A percentile compares a stretch with the other conserved stretches of the same genome.
Conservation (phyloP, 208 protist species). For the Herpetomonas samuelpessoai region DNA sequence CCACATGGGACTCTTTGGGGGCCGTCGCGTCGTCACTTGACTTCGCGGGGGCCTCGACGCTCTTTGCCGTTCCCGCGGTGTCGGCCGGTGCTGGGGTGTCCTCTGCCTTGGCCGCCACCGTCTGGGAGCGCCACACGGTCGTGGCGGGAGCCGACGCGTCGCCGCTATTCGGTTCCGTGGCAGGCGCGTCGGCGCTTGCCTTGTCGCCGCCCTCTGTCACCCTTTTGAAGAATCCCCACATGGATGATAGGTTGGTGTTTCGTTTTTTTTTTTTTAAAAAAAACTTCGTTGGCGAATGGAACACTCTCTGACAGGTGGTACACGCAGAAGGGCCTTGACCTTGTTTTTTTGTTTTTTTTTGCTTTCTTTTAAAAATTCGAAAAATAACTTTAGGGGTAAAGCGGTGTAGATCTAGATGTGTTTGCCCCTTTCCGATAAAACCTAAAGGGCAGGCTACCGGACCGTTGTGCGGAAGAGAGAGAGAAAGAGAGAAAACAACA, state of each 20-base stretch:
- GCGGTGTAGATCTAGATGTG: not conserved
- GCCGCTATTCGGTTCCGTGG: not conserved
- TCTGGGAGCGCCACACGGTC: not conserved
- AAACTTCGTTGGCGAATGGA: too few relatives aligned
- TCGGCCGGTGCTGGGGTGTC: too few relatives aligned
- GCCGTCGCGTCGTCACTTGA: too few relatives aligned
- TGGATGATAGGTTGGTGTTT: too few relatives aligned
- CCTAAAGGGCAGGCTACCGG: not conserved
- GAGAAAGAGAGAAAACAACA: slow-evolving; percentile 3
- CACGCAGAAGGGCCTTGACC: too few relatives aligned
- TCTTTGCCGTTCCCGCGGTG: too few relatives aligned
- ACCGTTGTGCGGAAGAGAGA: not conserved
- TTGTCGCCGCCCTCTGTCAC: too few relatives aligned
- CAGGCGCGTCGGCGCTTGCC: too few relatives aligned
- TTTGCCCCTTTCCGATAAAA: not conserved
- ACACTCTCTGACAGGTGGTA: too few relatives aligned
- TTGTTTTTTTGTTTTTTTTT: not conserved
- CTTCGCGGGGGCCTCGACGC: too few relatives aligned
- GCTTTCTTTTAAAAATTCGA: not conserved
- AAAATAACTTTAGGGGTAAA: not conserved
- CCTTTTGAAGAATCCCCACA: too few relatives aligned
- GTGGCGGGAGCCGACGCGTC: not conserved
- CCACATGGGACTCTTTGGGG: too few relatives aligned
- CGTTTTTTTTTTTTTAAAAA: not conserved
- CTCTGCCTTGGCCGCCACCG: not conserved